Conservation (phyloP, 2,329 filamentous ascomycete species). For the Aspergillus hiratsukae region DNA sequence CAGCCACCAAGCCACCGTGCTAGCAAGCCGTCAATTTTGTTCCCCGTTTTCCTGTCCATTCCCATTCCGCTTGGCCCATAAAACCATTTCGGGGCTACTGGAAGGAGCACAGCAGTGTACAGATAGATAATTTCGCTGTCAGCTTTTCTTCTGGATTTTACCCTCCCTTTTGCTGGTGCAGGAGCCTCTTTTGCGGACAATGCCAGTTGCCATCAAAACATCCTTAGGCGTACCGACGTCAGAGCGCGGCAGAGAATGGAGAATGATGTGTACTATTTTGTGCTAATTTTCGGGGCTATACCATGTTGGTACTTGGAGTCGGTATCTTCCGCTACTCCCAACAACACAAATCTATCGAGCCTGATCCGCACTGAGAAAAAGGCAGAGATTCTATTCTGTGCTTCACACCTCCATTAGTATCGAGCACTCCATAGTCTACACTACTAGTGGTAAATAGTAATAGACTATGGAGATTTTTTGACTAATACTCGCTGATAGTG, state of each 20-base stretch:
- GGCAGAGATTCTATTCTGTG: background rate
- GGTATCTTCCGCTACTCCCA: background rate
- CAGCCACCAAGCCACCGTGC: background rate
- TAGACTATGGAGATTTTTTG: background rate
- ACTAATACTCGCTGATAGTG: background rate
- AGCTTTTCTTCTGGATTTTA: background rate
- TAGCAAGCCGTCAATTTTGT: background rate
- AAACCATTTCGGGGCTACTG: background rate
- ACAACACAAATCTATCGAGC: background rate
- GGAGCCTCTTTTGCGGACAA: background rate
- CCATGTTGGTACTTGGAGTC: background rate
- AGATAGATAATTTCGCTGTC: background rate
- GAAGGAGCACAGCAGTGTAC: background rate
- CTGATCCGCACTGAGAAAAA: background rate
- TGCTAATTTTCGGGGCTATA: slow-evolving; percentile 11
- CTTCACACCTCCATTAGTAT: background rate
- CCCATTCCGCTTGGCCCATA: background rate
- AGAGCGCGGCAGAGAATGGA: slow-evolving; percentile 19
- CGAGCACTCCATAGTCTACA: background rate
- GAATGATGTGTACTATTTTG: background rate
- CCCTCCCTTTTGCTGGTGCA: background rate
- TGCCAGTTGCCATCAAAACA: background rate
- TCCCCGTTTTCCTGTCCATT: background rate
- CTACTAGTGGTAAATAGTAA: background rate
- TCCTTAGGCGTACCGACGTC: slow-evolving; percentile 19